phyloP scores from a whole-genome alignment of 495 filamentous ascomycete species.

The Aspergillus asperescens region DNA sequence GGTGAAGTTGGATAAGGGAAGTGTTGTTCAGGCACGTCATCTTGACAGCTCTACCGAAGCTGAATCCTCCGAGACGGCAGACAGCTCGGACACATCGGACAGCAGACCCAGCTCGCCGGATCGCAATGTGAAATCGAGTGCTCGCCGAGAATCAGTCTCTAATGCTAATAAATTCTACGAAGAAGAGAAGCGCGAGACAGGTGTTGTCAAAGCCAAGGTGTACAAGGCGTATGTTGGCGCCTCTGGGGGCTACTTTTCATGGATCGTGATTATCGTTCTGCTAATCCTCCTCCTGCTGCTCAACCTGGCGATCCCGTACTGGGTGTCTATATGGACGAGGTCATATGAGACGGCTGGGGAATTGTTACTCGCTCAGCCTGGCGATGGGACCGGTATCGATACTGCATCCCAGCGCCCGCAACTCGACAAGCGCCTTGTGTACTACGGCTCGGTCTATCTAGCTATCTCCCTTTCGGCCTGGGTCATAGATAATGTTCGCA shows the following conservation, averaged over 20 bases:
- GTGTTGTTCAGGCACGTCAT: conserved; percentile 26
- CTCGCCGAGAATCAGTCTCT: conserved; percentile 30
- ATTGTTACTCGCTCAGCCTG: neutral
- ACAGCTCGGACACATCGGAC: neutral
- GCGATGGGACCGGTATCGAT: neutral
- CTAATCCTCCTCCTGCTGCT: conserved; percentile 37
- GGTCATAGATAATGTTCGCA: conserved; percentile 53
- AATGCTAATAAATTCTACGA: conserved; percentile 64
- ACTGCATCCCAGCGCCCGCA: neutral
- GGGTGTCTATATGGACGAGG: conserved; percentile 64
- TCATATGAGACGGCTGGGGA: conserved; percentile 6
- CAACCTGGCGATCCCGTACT: conserved; percentile 41
- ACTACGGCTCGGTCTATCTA: conserved; percentile 66
- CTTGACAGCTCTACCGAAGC: conserved; percentile 30
- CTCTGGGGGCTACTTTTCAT: conserved; percentile 60
- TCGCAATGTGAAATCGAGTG: neutral
- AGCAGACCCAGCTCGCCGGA: neutral
- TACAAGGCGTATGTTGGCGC: conserved; percentile 61
- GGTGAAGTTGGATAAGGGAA: conserved; percentile 63
- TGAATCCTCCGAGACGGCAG: neutral
- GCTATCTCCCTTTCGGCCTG: conserved; percentile 52
- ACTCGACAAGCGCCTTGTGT: conserved; percentile 34
- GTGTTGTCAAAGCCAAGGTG: conserved; percentile 55
- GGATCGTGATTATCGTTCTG: conserved; percentile 50
- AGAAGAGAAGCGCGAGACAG: conserved; percentile 64